Base-by-base conservation (phyloP, 2,329 filamentous ascomycete genomes). In the Penicillium sp. region DNA sequence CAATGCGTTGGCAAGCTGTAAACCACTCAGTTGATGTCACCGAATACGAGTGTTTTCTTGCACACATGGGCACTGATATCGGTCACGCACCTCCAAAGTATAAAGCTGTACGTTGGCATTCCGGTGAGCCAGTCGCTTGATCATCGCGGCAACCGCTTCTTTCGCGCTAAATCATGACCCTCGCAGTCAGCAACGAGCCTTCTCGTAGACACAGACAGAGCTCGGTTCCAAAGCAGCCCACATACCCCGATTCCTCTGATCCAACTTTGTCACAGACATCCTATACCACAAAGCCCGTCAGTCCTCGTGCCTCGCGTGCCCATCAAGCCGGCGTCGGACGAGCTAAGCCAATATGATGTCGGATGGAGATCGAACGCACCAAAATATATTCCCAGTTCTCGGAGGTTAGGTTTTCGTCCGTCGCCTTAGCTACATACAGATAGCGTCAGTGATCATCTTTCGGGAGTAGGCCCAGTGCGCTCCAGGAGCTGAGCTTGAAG, bases 101-200 rank as follows among this genome's bases (percentile, higher is more conserved):
- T 96, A 96, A 16, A 96, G 82, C 73, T 96, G 91, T 22, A 96
- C 91, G 70, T 96, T 95, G 55, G 91, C 91, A 71, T 96, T 96
- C 60, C 91, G 86, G 71, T 96, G 90, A 49, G 90, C 89, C 47
- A 96, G 79, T 35, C 91, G 81, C 76, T 92, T 95, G 73, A 96
- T 95, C 76, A 96, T 81, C 65, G 89, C 87, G 64, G 89, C 87
- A 46, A 95, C 88, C 12, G 85, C 89, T 75, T 95, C 88, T 75
- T 92, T 92, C 58, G 88, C 80, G 22, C 80, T 79, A 54, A 50
- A 45, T 12, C 44, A 38, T 19, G 22, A 18, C 14, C 27, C 48
- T 49, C 10, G 16, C 42, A 38, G 27, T 63, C 41, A 64, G 55
- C 38, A 49, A 50, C 11, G 12, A 30, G 9, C 36, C 30, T 36